phyloP scores from a whole-genome alignment of 805 yeast species.

The Ogataea paraovalis region DNA sequence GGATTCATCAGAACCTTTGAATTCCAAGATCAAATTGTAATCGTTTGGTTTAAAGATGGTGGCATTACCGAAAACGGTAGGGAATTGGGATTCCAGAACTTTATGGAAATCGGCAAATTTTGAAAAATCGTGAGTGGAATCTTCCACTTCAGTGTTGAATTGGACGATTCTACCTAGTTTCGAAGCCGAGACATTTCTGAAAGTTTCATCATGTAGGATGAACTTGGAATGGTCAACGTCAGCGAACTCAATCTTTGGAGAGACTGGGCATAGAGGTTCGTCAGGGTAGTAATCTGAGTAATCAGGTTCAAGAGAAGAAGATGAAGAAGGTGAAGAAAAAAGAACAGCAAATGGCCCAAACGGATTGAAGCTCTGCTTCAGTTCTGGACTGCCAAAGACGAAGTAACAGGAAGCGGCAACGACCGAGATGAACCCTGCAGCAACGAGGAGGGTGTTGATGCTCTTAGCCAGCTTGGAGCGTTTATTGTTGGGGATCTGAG shows the following conservation, averaged over 20 bases:
- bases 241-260: neutral
- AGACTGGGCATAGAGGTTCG: constrained; percentile 1
- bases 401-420: too few species aligned
- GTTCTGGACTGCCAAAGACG: too few species aligned
- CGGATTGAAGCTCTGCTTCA: too few species aligned
- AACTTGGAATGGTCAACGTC: constrained; percentile 6
- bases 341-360: too few species aligned
- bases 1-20: constrained; percentile 50
- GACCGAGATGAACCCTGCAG: too few species aligned
- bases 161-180: constrained; percentile 45
- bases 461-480: too few species aligned
- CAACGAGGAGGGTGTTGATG: too few species aligned
- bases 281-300: neutral
- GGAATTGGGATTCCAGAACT: constrained; percentile 52
- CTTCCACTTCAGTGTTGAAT: constrained; percentile 42
- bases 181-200: constrained; percentile 33
- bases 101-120: constrained; percentile 45
- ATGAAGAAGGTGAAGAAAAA: too few species aligned
- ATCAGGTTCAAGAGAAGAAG: too few species aligned
- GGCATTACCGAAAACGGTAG: constrained; percentile 44
- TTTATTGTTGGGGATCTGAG: too few species aligned
- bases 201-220: constrained; percentile 31
- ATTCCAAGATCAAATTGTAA: constrained; percentile 57
- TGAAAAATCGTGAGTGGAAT: constrained; percentile 43
- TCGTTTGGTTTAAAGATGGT: constrained; percentile 54